Evolutionary conservation across 371 early-diverging fungal species (phyloP).

Genomic region (Chytridium lagenaria): DNA sequence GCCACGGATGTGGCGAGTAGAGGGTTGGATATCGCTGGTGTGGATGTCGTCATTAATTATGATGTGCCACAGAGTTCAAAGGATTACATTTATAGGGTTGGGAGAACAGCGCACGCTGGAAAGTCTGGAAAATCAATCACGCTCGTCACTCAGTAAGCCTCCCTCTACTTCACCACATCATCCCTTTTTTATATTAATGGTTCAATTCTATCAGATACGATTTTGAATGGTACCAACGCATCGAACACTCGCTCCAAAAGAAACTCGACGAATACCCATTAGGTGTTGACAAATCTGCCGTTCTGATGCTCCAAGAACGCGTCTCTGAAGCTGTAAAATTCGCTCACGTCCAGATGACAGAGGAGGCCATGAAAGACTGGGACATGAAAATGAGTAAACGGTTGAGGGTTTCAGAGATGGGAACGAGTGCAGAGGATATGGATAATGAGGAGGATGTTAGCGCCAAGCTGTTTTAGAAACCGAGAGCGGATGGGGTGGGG

Average conservation of each 20-base stretch:
- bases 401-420: background rate
- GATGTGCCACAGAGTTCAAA: constrained; percentile 94
- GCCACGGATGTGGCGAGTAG: constrained; percentile 92
- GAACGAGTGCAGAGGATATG: constrained; percentile 11
- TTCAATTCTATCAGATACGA: constrained; percentile 62
- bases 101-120: constrained; percentile 97
- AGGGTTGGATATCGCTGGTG: constrained; percentile 97
- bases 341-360: constrained; percentile 66
- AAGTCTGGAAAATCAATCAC: constrained; percentile 91
- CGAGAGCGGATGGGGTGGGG: constrained; percentile 28
- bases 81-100: constrained; percentile 97
- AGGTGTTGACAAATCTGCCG: constrained; percentile 71
- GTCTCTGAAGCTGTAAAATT: constrained; percentile 90
- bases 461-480: constrained; percentile 35
- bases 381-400: constrained; percentile 35
- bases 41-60: constrained; percentile 96
- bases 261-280: constrained; percentile 85
- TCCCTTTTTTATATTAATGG: background rate
- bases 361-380: constrained; percentile 42
- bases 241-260: constrained; percentile 87
- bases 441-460: constrained; percentile 40
- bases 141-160: constrained; percentile 88
- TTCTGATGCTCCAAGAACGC: constrained; percentile 90
- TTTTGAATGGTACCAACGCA: constrained; percentile 90
- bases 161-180: background rate